phyloP scores from a whole-genome alignment of 257 asterid species.

The Plantago elongata region DNA sequence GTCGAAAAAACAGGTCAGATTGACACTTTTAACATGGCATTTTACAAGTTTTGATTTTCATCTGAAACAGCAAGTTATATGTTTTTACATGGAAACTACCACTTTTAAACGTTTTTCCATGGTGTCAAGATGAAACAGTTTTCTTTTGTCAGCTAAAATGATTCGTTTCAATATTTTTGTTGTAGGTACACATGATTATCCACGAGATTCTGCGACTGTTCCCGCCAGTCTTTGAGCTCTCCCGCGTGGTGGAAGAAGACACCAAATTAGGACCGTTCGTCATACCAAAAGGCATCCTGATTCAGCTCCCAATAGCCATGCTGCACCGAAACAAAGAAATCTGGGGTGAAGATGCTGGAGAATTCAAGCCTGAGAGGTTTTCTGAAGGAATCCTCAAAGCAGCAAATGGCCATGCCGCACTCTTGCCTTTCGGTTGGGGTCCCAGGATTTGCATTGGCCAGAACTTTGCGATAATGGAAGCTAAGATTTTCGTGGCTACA shows the following conservation, averaged over 20 bases:
- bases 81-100: too few relatives aligned
- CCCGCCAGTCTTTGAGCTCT: constrained; percentile 26
- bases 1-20: too few relatives aligned
- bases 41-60: too few relatives aligned
- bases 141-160: not conserved
- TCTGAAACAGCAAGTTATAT: too few relatives aligned
- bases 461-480: constrained; percentile 34
- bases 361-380: constrained; percentile 37
- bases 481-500: constrained; percentile 31
- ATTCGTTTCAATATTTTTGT: not conserved
- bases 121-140: not conserved
- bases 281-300: constrained; percentile 28
- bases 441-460: constrained; percentile 40
- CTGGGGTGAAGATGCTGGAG: constrained; percentile 40
- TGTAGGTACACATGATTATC: constrained; percentile 31
- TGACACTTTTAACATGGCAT: too few relatives aligned
- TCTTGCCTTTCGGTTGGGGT: constrained; percentile 41
- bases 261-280: constrained; percentile 30
- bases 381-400: constrained; percentile 32
- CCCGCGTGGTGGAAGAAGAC: constrained; percentile 29
- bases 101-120: too few relatives aligned
- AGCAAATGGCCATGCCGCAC: constrained; percentile 32
- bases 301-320: constrained; percentile 28
- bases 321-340: constrained; percentile 30
- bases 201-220: constrained; percentile 29